Base-by-base conservation (phyloP, 2,329 filamentous ascomycete species). In the Exophiala bonariae region DNA sequence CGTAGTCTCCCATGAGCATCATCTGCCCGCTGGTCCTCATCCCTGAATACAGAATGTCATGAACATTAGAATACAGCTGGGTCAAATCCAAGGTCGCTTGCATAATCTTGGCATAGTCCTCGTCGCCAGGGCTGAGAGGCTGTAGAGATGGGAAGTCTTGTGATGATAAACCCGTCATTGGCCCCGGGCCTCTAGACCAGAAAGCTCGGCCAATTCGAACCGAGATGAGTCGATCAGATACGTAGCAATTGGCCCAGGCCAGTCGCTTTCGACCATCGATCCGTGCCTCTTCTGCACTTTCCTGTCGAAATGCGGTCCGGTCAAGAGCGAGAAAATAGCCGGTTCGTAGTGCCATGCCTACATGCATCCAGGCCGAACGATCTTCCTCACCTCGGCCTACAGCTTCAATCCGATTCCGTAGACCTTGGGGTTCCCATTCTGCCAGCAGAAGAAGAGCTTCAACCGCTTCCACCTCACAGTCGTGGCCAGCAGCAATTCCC, bases 321-420 rank as follows among this genome's bases (percentile, higher is more conserved):
- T 89, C 85, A 14, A 89, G 71, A 1, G 81, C 81, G 13, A 87
- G 78, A 41, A 85, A 85, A 61, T 88, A 88, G 0, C 80, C 85
- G 2, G 86, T 78, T 5, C 85, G 77, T 5, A 89, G 67, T 3
- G 85, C 85, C 16, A 85, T 76, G 1, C 85, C 85, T 4, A 87
- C 83, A 57, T 87, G 82, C 84, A 88, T 88, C 85, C 85, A 89
- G 0, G 84, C 83, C 22, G 85, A 83, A 35, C 85, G 78, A 57
- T 89, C 85, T 61, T 88, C 85, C 62, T 88, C 85, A 7, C 85
- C 85, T 45, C 84, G 77, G 0, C 85, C 85, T 16, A 88, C 81
- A 19, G 79, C 74, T 23, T 81, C 81, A 22, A 80, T 79, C 26
- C 77, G 71, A 2, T 76, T 76, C 4, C 82, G 72, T 2, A 82